A percentile compares a stretch with the other conserved stretches of the same genome.
Evolutionary conservation across 805 yeast species (phyloP).

Genomic region (Lipomyces spencermartinsiae): DNA sequence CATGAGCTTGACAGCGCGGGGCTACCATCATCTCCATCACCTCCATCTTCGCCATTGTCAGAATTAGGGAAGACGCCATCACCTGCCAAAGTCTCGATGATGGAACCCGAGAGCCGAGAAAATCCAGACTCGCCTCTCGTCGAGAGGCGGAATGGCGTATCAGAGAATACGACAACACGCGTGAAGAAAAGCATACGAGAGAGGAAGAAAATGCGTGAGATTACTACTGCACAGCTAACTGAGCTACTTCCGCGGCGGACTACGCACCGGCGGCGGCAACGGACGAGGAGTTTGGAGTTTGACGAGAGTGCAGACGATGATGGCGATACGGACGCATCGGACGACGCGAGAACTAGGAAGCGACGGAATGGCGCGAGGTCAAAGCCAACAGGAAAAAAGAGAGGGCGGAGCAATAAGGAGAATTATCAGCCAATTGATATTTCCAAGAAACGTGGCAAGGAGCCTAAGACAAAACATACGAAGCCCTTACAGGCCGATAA

Average conservation of each 20-base stretch:
- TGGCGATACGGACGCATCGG: conserved; percentile 3
- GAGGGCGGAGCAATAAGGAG: conserved; percentile 3
- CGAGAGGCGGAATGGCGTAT: neutral
- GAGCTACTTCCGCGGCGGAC: conserved; percentile 21
- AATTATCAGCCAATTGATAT: neutral
- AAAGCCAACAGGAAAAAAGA: conserved; percentile 9
- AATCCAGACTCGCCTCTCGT: neutral
- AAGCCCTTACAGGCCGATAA: neutral
- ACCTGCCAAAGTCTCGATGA: neutral
- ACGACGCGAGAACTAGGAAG: neutral
- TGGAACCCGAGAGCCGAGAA: neutral
- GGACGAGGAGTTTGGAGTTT: conserved; percentile 12
- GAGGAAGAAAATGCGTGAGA: neutral
- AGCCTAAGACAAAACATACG: conserved; percentile 1
- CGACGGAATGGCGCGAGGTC: neutral
- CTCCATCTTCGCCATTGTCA: conserved; percentile 15
- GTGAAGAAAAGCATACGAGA: neutral
- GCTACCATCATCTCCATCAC: neutral
- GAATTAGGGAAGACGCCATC: conserved; percentile 11
- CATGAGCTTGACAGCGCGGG: neutral
- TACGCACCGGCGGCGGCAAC: conserved; percentile 8
- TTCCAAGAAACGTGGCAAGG: neutral
- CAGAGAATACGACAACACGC: neutral
- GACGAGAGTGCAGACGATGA: conserved; percentile 4
- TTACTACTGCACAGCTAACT: conserved; percentile 31